A percentile compares a stretch with the other conserved stretches of the same genome.
Evolutionary conservation across 2,329 filamentous ascomycete species (phyloP).

Genomic region (Diaporthe amygdali): DNA sequence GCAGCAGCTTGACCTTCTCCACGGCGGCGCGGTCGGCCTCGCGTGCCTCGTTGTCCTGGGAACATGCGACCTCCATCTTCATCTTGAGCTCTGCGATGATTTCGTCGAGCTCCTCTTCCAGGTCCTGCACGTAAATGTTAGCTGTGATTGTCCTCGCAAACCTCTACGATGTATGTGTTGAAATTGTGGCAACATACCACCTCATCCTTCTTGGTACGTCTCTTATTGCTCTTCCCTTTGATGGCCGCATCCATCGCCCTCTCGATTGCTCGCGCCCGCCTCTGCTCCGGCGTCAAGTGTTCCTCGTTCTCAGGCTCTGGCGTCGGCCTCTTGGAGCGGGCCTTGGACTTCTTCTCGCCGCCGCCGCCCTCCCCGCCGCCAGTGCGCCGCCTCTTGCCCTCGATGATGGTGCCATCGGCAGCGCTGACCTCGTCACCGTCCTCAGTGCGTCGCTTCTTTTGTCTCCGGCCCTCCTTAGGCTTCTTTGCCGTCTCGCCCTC

Average conservation of each 20-base stretch:
- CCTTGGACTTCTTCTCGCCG: constrained; percentile 54
- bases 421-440: constrained; percentile 47
- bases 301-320: constrained; percentile 73
- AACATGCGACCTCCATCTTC: constrained; percentile 88
- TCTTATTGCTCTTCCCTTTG: constrained; percentile 74
- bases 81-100: constrained; percentile 87
- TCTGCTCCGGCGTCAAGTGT: constrained; percentile 81
- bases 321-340: constrained; percentile 40
- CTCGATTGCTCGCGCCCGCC: constrained; percentile 82
- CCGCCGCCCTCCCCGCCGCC: constrained; percentile 39
- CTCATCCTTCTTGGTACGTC: constrained; percentile 82
- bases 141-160: not conserved
- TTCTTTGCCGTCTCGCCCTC: constrained; percentile 72
- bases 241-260: constrained; percentile 86
- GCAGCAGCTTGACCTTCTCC: constrained; percentile 92
- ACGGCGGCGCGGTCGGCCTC: constrained; percentile 80
- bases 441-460: constrained; percentile 65
- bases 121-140: constrained; percentile 62
- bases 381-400: constrained; percentile 52
- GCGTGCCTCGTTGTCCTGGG: constrained; percentile 84
- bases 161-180: not conserved
- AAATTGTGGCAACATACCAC: constrained; percentile 67
- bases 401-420: constrained; percentile 48
- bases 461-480: constrained; percentile 74
- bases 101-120: constrained; percentile 89